These are phyloP conservation scores for Ustilago tritici DNA, from an alignment of 1,284 basidiomycete species.

Conservation along the genomic window DNA sequence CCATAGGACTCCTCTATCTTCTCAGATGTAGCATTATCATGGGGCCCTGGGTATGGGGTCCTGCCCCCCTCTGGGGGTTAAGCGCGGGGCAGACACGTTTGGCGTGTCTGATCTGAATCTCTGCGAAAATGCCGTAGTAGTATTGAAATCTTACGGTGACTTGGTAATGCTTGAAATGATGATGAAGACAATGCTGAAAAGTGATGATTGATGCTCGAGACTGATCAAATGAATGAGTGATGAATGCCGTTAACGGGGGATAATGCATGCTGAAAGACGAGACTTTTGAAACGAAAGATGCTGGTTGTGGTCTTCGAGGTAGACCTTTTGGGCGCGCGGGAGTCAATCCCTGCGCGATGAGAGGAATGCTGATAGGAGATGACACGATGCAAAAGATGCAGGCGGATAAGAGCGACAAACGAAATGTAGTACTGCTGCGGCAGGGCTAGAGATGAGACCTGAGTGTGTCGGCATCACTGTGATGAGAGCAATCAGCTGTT, in stretches of 20 bases:
- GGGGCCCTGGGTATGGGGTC: no score
- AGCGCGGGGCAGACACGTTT: no score
- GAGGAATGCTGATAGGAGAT: neutral
- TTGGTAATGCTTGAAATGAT: neutral
- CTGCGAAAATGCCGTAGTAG: neutral
- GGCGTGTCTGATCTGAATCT: neutral
- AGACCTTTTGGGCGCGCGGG: conserved; percentile 24
- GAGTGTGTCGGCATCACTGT: conserved; percentile 1
- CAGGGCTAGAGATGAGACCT: no score
- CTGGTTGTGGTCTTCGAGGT: conserved; percentile 8
- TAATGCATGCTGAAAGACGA: neutral
- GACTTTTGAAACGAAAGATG: neutral
- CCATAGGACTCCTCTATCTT: no score
- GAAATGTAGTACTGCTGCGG: neutral
- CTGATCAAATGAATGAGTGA: no score
- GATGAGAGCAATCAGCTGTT: neutral
- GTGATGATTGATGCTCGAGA: neutral
- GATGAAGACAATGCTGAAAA: conserved; percentile 12
- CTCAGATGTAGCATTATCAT: no score
- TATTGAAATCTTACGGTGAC: neutral
- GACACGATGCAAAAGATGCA: neutral
- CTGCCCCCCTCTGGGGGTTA: no score
- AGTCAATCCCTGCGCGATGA: neutral
- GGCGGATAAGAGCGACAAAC: neutral
- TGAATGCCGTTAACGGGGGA: no score